Evolutionary conservation across 371 early-diverging fungal genomes (phyloP), one percentile per base, ranked within the genome.

Genomic region (Dichotomocladium elegans): DNA sequence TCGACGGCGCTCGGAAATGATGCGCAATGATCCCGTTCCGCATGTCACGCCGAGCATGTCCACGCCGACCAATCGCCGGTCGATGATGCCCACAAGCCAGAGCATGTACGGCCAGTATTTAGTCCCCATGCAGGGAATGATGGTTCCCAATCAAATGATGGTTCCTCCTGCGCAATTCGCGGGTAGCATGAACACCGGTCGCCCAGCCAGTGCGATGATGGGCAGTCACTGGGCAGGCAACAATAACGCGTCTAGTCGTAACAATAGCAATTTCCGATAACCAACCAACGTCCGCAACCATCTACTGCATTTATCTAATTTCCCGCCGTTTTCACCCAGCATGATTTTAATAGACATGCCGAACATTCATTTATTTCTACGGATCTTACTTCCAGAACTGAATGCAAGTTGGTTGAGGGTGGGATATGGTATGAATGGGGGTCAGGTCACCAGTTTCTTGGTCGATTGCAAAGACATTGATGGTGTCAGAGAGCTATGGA

Each of bases 381-480:
- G 21, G n/a, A 41, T 41, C 21, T 28, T 41, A 45, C 17, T 28
- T 42, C 45, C 44, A 42, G n/a, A 53, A 77, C 51, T 64, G 53
- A 29, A 77, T 59, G 47, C 77, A 77, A 8, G 71, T 68, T 6
- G 77, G 74, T 28, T 66, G 49, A 3, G 62, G 53, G 15, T 71
- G 74, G 0, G 63, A 50, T 3, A 69, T 44, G 17, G 54, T 57
- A 11, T 65, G 58, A 4, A 63, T 50, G 40, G 52, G 48, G 2
- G 51, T 55, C 24, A 77, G 51, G 24, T 33, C 45, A 30, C 77
- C 77, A 2, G 60, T 64, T 14, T 51, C 33, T 33, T 58, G 43
- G 17, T 71, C 50, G 10, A 77, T 57, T 47, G 62, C 63, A 45
- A 73, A 73, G 1, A 70, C 66, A 2, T 59, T 65, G 43, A 77